Evolutionary conservation across 2,329 filamentous ascomycete species (phyloP).

Genomic region (Ophiostoma fasciatum): DNA sequence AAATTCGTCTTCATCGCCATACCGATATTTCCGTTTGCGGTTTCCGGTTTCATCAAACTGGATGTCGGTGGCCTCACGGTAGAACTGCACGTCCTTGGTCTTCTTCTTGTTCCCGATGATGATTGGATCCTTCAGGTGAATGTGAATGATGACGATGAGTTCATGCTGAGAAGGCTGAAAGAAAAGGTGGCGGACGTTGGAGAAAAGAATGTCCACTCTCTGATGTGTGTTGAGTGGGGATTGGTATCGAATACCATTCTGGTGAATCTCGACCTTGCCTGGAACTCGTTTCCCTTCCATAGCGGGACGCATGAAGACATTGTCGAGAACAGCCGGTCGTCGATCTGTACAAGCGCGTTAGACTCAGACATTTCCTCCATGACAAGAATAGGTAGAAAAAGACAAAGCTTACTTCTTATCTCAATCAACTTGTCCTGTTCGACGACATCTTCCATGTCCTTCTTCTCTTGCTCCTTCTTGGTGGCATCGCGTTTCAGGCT

Average conservation of each 20-base stretch:
- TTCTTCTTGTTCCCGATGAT: conserved; percentile 96
- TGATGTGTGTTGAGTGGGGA: conserved; percentile 67
- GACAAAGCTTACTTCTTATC: conserved; percentile 61
- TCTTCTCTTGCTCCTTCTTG: conserved; percentile 95
- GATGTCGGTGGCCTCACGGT: conserved; percentile 93
- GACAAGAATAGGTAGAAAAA: not conserved
- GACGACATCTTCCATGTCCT: conserved; percentile 97
- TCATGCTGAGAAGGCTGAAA: conserved; percentile 97
- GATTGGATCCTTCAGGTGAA: conserved; percentile 95
- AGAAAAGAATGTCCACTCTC: conserved; percentile 86
- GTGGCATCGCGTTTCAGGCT: conserved; percentile 89
- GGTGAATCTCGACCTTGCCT: conserved; percentile 92
- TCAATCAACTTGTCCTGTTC: conserved; percentile 96
- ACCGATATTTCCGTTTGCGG: conserved; percentile 91
- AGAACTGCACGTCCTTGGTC: conserved; percentile 97
- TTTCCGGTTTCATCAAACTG: conserved; percentile 98
- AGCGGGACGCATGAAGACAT: conserved; percentile 88
- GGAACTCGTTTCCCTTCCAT: conserved; percentile 95
- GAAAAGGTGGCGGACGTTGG: conserved; percentile 96
- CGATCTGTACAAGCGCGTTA: conserved; percentile 42
- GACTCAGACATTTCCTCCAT: no score
- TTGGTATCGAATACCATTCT: conserved; percentile 95
- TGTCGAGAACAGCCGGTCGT: conserved; percentile 76
- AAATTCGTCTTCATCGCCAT: conserved; percentile 96
- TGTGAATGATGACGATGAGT: conserved; percentile 93